Conservation (phyloP, 345 rosid species). For the Melaleuca quinquenervia region DNA sequence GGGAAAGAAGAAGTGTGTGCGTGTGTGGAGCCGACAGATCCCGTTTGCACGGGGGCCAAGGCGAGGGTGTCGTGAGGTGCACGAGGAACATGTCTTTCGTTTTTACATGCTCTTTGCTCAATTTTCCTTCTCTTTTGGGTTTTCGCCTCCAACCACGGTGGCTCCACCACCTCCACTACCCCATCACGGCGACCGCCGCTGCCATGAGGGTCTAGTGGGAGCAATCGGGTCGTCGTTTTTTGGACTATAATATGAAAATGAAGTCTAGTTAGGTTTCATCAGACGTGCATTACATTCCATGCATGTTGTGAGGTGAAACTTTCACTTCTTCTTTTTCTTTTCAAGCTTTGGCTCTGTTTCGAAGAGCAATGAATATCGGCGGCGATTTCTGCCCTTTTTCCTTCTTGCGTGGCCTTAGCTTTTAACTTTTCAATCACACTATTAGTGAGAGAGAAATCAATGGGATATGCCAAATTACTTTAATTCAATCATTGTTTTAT, state of each 20-base stretch:
- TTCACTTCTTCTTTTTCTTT: not conserved
- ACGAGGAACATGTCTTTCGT: not conserved
- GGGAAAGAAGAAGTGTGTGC: not conserved
- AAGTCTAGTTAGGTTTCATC: not conserved
- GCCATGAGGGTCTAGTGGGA: not conserved
- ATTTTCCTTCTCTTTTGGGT: not conserved
- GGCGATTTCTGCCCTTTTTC: not conserved
- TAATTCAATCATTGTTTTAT: not conserved
- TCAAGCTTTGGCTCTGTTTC: not conserved
- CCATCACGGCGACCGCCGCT: not conserved
- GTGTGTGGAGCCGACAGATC: not conserved
- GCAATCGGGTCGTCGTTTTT: not conserved
- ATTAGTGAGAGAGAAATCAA: not conserved
- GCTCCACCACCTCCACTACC: not conserved
- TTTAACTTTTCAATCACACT: not conserved
- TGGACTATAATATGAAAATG: not conserved
- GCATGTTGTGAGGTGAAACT: not conserved
- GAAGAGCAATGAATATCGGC: not conserved
- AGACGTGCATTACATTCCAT: not conserved
- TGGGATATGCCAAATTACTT: not conserved
- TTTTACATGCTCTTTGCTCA: not conserved
- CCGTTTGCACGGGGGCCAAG: not conserved
- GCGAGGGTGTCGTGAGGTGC: not conserved
- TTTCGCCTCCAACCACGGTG: not conserved
- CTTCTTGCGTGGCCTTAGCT: not conserved